Percentiles rank a stretch among this genome's conserved stretches.
These are phyloP conservation scores for Leccinum arenicola DNA, from an alignment of 768 basidiomycete species.

Conservation along the genomic window DNA sequence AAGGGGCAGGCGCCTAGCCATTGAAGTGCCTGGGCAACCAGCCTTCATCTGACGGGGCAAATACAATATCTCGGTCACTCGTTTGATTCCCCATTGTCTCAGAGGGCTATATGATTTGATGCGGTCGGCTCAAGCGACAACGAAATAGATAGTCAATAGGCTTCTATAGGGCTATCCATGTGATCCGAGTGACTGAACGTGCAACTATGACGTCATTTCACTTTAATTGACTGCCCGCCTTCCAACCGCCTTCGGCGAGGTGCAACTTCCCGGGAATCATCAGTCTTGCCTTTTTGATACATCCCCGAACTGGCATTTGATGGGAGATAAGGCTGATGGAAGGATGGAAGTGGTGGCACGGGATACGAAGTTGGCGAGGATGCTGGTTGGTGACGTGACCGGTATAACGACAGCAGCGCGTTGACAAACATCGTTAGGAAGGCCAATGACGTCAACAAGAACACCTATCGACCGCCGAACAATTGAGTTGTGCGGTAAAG, in stretches of 20 bases:
- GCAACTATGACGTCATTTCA: slow-evolving; percentile 40
- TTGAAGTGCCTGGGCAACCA: slow-evolving; percentile 9
- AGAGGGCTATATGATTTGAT: slow-evolving; percentile 24
- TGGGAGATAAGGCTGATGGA: slow-evolving; percentile 50
- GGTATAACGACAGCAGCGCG: slow-evolving; percentile 73
- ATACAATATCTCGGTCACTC: slow-evolving; percentile 4
- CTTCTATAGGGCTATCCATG: slow-evolving; percentile 22
- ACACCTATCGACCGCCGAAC: slow-evolving; percentile 43
- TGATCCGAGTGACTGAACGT: slow-evolving; percentile 28
- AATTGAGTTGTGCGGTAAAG: slow-evolving; percentile 16
- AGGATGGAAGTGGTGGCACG: slow-evolving; percentile 38
- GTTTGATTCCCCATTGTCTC: slow-evolving; percentile 24
- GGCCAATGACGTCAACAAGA: slow-evolving; percentile 71
- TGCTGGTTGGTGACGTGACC: slow-evolving; percentile 56
- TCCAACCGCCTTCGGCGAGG: slow-evolving; percentile 55
- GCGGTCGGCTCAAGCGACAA: slow-evolving; percentile 16
- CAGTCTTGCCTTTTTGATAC: slow-evolving; percentile 33
- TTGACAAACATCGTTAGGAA: slow-evolving; percentile 82
- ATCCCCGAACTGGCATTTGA: slow-evolving; percentile 50
- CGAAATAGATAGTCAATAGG: slow-evolving; percentile 19
- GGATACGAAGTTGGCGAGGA: slow-evolving; percentile 39
- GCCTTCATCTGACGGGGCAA: slow-evolving; percentile 12
- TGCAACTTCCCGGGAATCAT: slow-evolving; percentile 38
- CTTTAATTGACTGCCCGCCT: slow-evolving; percentile 51
- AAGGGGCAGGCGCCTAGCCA: slow-evolving; percentile 9